These are phyloP conservation scores for Obba rivulosa DNA, from an alignment of 768 basidiomycete genomes.

Conservation along the genomic window DNA sequence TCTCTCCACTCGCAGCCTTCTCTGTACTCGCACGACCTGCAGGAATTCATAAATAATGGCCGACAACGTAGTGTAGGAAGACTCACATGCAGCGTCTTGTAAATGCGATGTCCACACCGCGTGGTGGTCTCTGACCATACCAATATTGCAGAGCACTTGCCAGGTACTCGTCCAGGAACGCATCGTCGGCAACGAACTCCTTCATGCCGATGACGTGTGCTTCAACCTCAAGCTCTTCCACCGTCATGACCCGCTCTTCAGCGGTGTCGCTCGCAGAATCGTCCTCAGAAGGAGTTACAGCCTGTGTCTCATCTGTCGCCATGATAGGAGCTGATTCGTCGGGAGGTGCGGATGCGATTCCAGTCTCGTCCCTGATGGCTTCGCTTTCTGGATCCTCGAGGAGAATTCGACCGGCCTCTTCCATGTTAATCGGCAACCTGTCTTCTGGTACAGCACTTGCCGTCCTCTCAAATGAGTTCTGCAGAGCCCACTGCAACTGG, in stretches of 20 bases:
- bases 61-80: not conserved
- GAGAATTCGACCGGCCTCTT: too few relatives aligned
- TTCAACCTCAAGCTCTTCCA: constrained; percentile 6
- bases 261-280: too few relatives aligned
- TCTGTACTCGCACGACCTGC: constrained; percentile 68
- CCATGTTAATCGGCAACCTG: too few relatives aligned
- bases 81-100: constrained; percentile 65
- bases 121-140: constrained; percentile 60
- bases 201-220: constrained; percentile 58
- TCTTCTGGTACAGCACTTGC: too few relatives aligned
- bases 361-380: too few relatives aligned
- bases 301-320: too few relatives aligned
- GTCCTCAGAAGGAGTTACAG: too few relatives aligned
- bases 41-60: not conserved
- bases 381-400: too few relatives aligned
- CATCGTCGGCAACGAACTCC: constrained; percentile 49
- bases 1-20: constrained; percentile 78
- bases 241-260: constrained; percentile 1
- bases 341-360: constrained; percentile 13
- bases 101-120: constrained; percentile 62
- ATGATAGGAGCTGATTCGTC: too few relatives aligned
- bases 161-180: constrained; percentile 49
- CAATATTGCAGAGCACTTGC: constrained; percentile 64
- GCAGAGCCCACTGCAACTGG: too few relatives aligned
- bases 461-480: too few relatives aligned